phyloP scores from a whole-genome alignment of 306 rosid species.

The Vicia sativa region DNA sequence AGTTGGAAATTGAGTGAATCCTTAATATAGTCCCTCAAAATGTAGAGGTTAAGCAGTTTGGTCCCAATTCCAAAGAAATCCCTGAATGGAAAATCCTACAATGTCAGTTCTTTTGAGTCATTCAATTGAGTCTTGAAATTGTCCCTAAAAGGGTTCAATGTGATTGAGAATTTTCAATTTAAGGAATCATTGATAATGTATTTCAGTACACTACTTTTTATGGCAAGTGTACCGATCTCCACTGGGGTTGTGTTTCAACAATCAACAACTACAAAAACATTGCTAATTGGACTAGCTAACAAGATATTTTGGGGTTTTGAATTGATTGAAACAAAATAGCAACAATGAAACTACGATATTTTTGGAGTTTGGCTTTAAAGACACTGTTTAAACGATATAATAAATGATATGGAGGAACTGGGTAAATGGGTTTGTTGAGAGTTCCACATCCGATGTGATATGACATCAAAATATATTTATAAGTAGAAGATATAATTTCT shows the following conservation, averaged over 20 bases:
- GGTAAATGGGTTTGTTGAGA: slow-evolving; percentile 1
- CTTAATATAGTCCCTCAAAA: not conserved
- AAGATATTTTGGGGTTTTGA: not conserved
- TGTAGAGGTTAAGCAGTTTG: slow-evolving; percentile 8
- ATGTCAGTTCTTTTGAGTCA: not conserved
- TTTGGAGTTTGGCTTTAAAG: not conserved
- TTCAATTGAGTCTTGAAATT: not conserved
- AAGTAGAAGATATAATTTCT: not conserved
- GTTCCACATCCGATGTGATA: slow-evolving; percentile 9
- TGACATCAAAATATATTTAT: not conserved
- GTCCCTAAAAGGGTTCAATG: slow-evolving; percentile 1
- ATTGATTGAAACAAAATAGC: not conserved
- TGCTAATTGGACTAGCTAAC: not conserved
- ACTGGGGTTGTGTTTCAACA: not conserved
- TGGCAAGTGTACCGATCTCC: not conserved
- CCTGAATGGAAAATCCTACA: not conserved
- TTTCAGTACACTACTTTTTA: not conserved
- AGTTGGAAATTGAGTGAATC: not conserved
- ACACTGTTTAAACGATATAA: slow-evolving; percentile 10
- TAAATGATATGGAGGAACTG: slow-evolving; percentile 14
- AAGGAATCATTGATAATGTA: slow-evolving; percentile 6
- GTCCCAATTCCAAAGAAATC: not conserved
- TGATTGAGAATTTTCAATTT: not conserved
- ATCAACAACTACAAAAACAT: not conserved
- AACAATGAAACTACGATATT: not conserved